phyloP scores from a whole-genome alignment of 208 protist genomes.

The Wallacemonas rigidus region DNA sequence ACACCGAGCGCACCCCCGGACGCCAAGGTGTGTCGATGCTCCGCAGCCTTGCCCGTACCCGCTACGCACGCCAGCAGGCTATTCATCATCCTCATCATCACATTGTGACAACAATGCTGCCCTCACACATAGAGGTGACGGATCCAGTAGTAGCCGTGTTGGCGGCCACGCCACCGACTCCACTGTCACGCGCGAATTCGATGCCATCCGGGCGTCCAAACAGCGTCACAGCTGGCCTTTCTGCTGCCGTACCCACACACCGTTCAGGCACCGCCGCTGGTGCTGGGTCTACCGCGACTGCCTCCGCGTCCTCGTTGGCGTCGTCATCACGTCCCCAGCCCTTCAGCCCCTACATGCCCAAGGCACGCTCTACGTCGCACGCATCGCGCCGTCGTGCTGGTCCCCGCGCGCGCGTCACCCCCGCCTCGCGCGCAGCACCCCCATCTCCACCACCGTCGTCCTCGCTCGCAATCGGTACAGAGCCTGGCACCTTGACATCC shows the following conservation, averaged over 20 bases:
- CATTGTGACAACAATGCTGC: constrained; percentile 70
- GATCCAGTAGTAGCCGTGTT: constrained; percentile 1
- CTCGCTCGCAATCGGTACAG: neutral
- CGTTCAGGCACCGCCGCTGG: no score
- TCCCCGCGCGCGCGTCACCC: neutral
- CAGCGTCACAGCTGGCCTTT: no score
- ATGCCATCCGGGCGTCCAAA: no score
- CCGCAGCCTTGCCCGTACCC: constrained; percentile 1
- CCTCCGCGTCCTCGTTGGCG: neutral
- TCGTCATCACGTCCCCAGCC: neutral
- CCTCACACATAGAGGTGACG: constrained; percentile 42
- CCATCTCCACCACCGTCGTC: neutral
- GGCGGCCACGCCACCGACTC: neutral
- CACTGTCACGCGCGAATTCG: no score
- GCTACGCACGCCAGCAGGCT: constrained; percentile 30
- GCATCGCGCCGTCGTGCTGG: neutral
- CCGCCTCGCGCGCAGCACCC: neutral
- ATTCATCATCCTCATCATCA: constrained; percentile 9
- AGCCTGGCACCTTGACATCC: no score
- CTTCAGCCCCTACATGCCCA: constrained; percentile 4
- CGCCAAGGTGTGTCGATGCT: neutral
- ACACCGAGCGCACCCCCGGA: neutral
- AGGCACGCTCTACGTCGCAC: neutral
- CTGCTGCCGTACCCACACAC: no score
- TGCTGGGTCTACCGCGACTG: no score